Conservation (phyloP, 2,329 filamentous ascomycete genomes). For the Coniochaeta ligniaria region DNA sequence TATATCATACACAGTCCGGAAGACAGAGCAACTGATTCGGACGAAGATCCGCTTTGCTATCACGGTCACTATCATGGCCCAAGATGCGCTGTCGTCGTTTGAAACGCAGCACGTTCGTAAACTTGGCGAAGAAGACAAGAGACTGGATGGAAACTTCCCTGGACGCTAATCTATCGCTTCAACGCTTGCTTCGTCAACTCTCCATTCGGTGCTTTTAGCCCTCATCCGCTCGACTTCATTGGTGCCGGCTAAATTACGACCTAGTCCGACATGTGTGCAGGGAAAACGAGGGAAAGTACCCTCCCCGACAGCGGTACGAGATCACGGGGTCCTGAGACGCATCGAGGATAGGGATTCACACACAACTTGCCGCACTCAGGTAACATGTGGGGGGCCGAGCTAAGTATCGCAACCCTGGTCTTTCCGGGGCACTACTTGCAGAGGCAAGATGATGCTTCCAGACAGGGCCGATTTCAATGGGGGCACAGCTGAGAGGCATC, state of each 20-base stretch:
- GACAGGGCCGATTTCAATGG: slow-evolving; percentile 16
- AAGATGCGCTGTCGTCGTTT: not conserved
- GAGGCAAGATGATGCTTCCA: slow-evolving; percentile 4
- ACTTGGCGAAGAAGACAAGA: not conserved
- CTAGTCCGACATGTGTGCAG: not conserved
- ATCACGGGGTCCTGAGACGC: not conserved
- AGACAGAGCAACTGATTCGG: not conserved
- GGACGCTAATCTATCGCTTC: not conserved
- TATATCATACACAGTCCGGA: not conserved
- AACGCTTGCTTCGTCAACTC: not conserved
- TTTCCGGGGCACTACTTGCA: not conserved
- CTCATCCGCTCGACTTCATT: not conserved
- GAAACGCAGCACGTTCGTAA: not conserved
- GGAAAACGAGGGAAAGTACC: not conserved
- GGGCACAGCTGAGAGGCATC: slow-evolving; percentile 7
- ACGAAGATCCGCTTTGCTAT: not conserved
- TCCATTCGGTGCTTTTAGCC: slow-evolving; percentile 2
- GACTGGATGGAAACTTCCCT: not conserved
- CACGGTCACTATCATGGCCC: not conserved
- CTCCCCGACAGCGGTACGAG: not conserved
- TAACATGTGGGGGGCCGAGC: not conserved
- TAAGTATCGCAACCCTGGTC: not conserved
- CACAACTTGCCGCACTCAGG: not conserved
- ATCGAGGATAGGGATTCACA: not conserved
- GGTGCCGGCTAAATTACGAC: slow-evolving; percentile 1